Percentiles rank a stretch among this genome's conserved stretches.
Conservation (phyloP, 306 rosid genomes). For the Dryas drummondii region DNA sequence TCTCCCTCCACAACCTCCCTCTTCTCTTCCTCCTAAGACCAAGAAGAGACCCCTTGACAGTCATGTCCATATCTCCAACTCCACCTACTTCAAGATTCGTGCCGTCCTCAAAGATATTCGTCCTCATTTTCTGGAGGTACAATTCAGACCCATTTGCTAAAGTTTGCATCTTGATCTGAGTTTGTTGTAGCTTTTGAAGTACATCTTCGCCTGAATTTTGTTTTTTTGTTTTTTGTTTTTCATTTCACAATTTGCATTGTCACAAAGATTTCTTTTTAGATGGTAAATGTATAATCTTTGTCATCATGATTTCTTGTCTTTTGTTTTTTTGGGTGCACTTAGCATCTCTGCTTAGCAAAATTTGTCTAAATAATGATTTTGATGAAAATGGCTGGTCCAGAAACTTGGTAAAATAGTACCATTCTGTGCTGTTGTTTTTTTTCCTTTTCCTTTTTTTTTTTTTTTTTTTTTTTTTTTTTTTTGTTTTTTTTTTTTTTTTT, state of each 20-base stretch:
- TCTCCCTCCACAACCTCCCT: slow-evolving; percentile 26
- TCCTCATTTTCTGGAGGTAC: slow-evolving; percentile 70
- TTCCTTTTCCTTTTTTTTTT: no score
- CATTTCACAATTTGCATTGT: not conserved
- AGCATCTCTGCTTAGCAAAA: not conserved
- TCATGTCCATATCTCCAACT: slow-evolving; percentile 26
- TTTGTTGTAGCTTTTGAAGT: slow-evolving; percentile 1
- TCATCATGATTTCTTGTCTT: not conserved
- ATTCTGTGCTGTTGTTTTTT: no score
- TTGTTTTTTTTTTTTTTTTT: no score
- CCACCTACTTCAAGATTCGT: slow-evolving; percentile 59
- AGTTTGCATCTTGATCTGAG: not conserved
- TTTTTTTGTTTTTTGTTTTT: slow-evolving; percentile 2
- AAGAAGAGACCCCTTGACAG: slow-evolving; percentile 53
- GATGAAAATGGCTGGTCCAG: not conserved
- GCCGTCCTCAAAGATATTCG: slow-evolving; percentile 68
- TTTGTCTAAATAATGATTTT: not conserved
- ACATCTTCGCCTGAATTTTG: no score
- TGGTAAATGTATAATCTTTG: not conserved
- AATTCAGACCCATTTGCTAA: not conserved
- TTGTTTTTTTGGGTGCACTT: not conserved
- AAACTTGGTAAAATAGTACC: not conserved
- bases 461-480: not conserved
- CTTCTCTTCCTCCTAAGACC: slow-evolving; percentile 29
- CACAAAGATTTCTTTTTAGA: no score